Percentiles rank a stretch among this genome's conserved stretches.
Evolutionary conservation across 345 rosid species (phyloP).

Genomic region (Dipteronia dyeriana): DNA sequence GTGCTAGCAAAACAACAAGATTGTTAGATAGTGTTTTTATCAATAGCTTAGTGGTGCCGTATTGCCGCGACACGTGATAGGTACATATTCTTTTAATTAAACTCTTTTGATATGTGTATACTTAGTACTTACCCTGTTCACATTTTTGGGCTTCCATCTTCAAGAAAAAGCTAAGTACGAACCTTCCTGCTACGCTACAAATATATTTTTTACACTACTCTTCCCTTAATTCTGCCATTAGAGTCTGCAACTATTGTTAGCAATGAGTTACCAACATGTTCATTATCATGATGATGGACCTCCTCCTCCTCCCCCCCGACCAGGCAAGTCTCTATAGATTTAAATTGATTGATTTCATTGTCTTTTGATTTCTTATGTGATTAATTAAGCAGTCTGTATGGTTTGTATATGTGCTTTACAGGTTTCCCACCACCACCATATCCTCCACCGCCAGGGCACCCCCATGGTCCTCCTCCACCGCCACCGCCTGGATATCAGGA

Average conservation of each 20-base stretch:
- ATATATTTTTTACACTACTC: neutral
- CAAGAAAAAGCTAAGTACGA: neutral
- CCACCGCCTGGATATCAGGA: constrained; percentile 35
- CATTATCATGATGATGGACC: constrained; percentile 8
- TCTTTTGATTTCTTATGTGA: neutral
- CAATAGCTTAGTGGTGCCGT: neutral
- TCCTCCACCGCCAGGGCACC: constrained; percentile 26
- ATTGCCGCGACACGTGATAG: neutral
- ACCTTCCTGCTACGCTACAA: constrained; percentile 14
- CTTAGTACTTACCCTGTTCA: neutral
- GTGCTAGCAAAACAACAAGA: neutral
- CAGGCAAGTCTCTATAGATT: constrained; percentile 14
- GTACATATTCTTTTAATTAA: neutral
- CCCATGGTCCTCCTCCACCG: constrained; percentile 20
- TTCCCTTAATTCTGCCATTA: neutral
- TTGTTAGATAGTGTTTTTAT: neutral
- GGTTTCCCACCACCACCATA: constrained; percentile 21
- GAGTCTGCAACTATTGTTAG: neutral
- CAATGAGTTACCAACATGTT: constrained; percentile 36
- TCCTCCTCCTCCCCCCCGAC: constrained; percentile 16
- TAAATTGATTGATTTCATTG: neutral
- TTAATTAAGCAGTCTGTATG: neutral
- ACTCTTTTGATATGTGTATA: neutral
- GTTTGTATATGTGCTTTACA: constrained; percentile 10
- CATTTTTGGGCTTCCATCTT: neutral